Evolutionary conservation across 1,284 basidiomycete species (phyloP).

Genomic region (Amylostereum areolatum): DNA sequence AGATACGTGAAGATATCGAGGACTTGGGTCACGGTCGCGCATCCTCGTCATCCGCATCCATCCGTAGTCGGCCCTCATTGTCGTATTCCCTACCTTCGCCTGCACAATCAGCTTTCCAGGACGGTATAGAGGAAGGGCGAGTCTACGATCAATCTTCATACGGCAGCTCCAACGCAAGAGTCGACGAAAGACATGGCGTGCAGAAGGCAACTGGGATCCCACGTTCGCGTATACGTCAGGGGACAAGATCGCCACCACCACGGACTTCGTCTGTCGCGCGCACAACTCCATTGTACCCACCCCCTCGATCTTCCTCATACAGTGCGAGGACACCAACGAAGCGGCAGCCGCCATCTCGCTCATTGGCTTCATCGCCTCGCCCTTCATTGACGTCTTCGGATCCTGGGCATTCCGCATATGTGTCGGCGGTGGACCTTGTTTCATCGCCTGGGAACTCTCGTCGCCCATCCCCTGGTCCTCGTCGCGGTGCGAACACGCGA

Average conservation of each 20-base stretch:
- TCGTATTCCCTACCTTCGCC: too few relatives aligned
- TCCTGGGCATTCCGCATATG: constrained; percentile 14
- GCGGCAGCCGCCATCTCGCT: constrained; percentile 13
- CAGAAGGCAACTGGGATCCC: too few relatives aligned
- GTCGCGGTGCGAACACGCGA: constrained; percentile 18
- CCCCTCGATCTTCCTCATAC: constrained; percentile 45
- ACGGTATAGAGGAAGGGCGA: too few relatives aligned
- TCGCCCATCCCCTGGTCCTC: constrained; percentile 7
- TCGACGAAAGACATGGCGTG: too few relatives aligned
- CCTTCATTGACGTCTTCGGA: constrained; percentile 17
- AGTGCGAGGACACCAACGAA: constrained; percentile 24
- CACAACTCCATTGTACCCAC: constrained; percentile 38
- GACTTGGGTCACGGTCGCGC: constrained; percentile 28
- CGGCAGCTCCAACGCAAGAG: too few relatives aligned
- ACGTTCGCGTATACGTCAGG: too few relatives aligned
- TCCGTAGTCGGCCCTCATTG: too few relatives aligned
- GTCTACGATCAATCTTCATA: too few relatives aligned
- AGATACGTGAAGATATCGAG: constrained; percentile 27
- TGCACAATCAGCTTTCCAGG: too few relatives aligned
- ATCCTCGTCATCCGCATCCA: constrained; percentile 25
- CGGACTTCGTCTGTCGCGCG: constrained; percentile 40
- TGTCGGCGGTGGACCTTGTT: constrained; percentile 7
- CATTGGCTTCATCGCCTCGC: constrained; percentile 17
- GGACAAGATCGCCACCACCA: constrained; percentile 43
- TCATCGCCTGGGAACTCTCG: constrained; percentile 7